These are phyloP conservation scores for Psilocybe cyanescens DNA, from an alignment of 768 basidiomycete genomes.

Conservation along the genomic window DNA sequence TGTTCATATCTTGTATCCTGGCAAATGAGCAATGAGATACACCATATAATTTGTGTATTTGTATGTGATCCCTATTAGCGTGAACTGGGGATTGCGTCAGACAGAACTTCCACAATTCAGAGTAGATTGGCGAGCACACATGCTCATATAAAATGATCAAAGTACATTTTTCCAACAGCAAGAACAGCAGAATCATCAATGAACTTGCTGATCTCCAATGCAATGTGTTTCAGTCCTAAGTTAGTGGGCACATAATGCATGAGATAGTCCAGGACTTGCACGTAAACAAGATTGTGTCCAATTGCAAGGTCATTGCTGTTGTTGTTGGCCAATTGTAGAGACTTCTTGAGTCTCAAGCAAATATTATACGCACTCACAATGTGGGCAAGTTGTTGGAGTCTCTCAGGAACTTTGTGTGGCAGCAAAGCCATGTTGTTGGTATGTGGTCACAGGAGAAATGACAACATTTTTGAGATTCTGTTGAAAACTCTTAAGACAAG, in stretches of 20 bases:
- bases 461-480: no score
- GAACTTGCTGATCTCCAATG: constrained; percentile 13
- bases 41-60: constrained; percentile 20
- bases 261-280: constrained; percentile 29
- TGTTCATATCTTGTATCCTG: constrained; percentile 25
- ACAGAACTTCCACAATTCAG: constrained; percentile 6
- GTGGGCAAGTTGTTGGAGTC: neutral
- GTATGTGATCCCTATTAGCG: constrained; percentile 17
- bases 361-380: constrained; percentile 23
- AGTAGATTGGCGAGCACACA: constrained; percentile 24
- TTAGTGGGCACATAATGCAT: constrained; percentile 22
- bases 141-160: constrained; percentile 28
- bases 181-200: constrained; percentile 9
- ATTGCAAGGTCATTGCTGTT: constrained; percentile 8
- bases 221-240: constrained; percentile 16
- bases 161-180: constrained; percentile 28
- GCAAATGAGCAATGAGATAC: constrained; percentile 26
- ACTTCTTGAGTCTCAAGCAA: constrained; percentile 20
- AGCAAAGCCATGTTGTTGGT: neutral
- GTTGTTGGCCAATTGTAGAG: constrained; percentile 17
- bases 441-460: no score
- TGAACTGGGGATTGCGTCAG: constrained; percentile 19
- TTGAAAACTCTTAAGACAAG: no score
- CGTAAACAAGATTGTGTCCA: constrained; percentile 21
- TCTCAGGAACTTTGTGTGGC: neutral